These are phyloP conservation scores for Geranium incanum DNA, from an alignment of 441 rosid species.

Conservation along the genomic window DNA sequence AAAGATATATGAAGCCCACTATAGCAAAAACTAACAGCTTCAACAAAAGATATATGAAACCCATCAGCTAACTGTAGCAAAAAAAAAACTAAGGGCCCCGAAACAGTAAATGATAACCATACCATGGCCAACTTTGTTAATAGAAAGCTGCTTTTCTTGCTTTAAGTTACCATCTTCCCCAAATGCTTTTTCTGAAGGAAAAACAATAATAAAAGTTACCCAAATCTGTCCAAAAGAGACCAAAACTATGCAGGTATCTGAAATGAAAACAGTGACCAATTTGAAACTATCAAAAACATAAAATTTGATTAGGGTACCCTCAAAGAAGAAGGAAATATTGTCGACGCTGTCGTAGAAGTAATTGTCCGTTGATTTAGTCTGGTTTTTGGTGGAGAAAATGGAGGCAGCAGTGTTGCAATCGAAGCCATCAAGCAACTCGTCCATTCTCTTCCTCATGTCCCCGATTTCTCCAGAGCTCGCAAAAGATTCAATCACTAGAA, in stretches of 20 bases:
- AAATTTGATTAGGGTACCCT: constrained; percentile 41
- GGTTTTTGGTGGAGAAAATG: constrained; percentile 80
- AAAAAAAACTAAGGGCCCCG: background rate
- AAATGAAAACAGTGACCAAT: background rate
- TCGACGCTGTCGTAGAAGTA: constrained; percentile 86
- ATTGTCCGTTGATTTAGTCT: constrained; percentile 53
- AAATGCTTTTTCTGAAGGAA: constrained; percentile 72
- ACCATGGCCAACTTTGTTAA: constrained; percentile 96
- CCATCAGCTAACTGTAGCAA: constrained; percentile 10
- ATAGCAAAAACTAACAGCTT: background rate
- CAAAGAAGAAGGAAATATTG: constrained; percentile 86
- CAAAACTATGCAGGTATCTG: background rate
- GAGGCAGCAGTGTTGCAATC: constrained; percentile 54
- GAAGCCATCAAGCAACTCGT: constrained; percentile 47
- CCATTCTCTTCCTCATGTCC: constrained; percentile 62
- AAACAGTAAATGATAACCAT: constrained; percentile 16
- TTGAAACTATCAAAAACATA: background rate
- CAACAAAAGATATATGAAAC: background rate
- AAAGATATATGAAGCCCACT: background rate
- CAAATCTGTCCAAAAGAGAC: background rate
- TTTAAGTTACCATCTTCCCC: constrained; percentile 60
- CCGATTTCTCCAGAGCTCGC: constrained; percentile 50
- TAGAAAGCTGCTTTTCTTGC: constrained; percentile 77
- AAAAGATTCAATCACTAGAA: constrained; percentile 70
- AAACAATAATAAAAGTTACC: constrained; percentile 8